Evolutionary conservation across 768 basidiomycete species (phyloP), one percentile per base, ranked within the genome.

Genomic region (Suillus decipiens): DNA sequence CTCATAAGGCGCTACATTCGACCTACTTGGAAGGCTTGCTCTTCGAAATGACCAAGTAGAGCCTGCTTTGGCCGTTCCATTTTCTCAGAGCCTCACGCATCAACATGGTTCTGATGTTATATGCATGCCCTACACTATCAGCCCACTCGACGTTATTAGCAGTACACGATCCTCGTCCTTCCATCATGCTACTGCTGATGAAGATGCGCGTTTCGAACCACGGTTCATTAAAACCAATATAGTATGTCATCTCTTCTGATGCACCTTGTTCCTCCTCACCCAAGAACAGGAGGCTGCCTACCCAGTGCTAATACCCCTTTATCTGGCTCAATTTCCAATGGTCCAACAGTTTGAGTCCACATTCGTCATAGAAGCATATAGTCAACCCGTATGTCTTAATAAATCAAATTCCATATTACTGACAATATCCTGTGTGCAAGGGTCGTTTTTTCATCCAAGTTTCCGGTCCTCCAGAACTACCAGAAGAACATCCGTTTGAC

Each of bases 291-390:
- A 84, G 22, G 81, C 86, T 28, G 86, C 82, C 42, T 87, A 85
- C 65, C 88, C 88, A 3, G 75, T 89, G 37, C 78, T 89, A 24
- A 71, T 89, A n/a, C 88, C 88, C 5, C 69, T 88, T 5, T 90
- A 89, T 72, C 74, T 89, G 11, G 80, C 78, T 22, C 81, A 82
- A 66, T 89, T 87, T 68, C 67, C 80, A 57, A 66, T 72, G 8
- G 51, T 63, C 7, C 61, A 69, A 15, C 71, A 69, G 33, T 75
- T 72, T 64, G 70, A 70, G 1, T 66, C 76, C 37, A 77, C 76
- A 3, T 59, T 76, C 1, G 64, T 77, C 60, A 36, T 72, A 42
- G 61, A 72, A 8, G 76, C 74, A 37, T 67, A 77, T 57, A 19
- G 60, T 34, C 62, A 67, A 37, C 69, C 71, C 3, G 76, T 76